Base-by-base conservation (phyloP, 306 rosid genomes). In the Bauhinia variegata region DNA sequence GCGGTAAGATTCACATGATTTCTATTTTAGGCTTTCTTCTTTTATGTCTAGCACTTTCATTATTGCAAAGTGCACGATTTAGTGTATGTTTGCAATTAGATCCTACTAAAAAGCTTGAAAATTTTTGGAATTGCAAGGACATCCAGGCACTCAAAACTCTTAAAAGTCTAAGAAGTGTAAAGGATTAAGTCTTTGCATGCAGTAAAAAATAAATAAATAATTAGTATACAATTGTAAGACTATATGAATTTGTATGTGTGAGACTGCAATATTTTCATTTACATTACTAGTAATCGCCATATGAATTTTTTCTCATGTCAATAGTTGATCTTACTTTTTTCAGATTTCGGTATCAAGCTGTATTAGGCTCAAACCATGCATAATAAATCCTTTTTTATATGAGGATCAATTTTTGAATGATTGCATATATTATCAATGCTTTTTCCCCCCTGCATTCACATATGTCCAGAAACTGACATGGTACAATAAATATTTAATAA, bases 1-100 rank as follows among this genome's bases (percentile, higher is more conserved):
- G 97, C 48, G 99, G 0, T 11, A 46, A 19, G 34, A 13, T 4
- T 23, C 54, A n/a, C 14, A 34, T 60, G 53, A 50, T n/a, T n/a
- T 41, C 44, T 47, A 47, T 46, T 80, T 70, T 54, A 58, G 57
- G 31, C 54, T 68, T 75, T 10, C 19, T 64, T 60, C 65, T 48
- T 49, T 60, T 60, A 53, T 28, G 43, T 53, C 0, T 11, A 46
- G 32, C 34, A 13, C 5, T 23, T 48, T 11, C 14, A 34, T 60
- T 60, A 50, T 44, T n/a, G n/a, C n/a, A n/a, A n/a, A n/a, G n/a
- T n/a, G n/a, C n/a, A n/a, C n/a, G n/a, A n/a, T n/a, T 19, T 5
- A 36, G 9, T 8, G 5, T 68, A 54, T 73, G 43, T 49, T 37
- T 56, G 44, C 65, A 67, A 62, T 67, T 13, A 11, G 39, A 55